These are phyloP conservation scores for Apostasia shenzhenica DNA, from an alignment of 106 monocot genomes.

Conservation along the genomic window DNA sequence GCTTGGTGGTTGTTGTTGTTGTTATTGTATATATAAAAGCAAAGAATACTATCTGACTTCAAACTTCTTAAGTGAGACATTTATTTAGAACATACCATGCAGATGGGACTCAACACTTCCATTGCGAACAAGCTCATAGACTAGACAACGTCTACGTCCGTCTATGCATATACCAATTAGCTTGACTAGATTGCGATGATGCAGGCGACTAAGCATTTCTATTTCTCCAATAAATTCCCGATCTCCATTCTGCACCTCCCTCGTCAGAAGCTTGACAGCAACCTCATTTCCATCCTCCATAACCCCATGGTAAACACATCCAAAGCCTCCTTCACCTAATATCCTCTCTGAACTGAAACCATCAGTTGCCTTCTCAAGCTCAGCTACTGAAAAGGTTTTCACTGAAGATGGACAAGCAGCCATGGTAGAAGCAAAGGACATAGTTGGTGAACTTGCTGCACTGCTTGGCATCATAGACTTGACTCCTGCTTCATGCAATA, in stretches of 20 bases:
- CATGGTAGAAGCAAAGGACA: constrained; percentile 49
- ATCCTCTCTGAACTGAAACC: constrained; percentile 48
- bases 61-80: no score
- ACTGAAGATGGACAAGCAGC: constrained; percentile 55
- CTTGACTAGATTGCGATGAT: constrained; percentile 97
- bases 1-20: no score
- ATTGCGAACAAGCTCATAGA: constrained; percentile 75
- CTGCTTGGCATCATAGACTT: constrained; percentile 52
- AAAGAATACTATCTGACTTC: no score
- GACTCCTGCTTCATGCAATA: constrained; percentile 29
- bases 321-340: constrained; percentile 74
- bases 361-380: constrained; percentile 65
- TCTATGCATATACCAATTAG: constrained; percentile 95
- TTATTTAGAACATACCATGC: constrained; percentile 48
- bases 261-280: constrained; percentile 64
- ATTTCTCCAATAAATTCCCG: constrained; percentile 56
- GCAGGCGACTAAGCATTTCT: constrained; percentile 87
- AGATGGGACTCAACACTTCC: constrained; percentile 91
- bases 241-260: constrained; percentile 11
- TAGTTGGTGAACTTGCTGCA: constrained; percentile 37
- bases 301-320: constrained; percentile 59
- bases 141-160: constrained; percentile 50
- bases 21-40: no score
- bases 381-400: constrained; percentile 68
- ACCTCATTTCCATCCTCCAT: constrained; percentile 61